phyloP scores from a whole-genome alignment of 2,329 filamentous ascomycete species.

The Colletotrichum nymphaeae region DNA sequence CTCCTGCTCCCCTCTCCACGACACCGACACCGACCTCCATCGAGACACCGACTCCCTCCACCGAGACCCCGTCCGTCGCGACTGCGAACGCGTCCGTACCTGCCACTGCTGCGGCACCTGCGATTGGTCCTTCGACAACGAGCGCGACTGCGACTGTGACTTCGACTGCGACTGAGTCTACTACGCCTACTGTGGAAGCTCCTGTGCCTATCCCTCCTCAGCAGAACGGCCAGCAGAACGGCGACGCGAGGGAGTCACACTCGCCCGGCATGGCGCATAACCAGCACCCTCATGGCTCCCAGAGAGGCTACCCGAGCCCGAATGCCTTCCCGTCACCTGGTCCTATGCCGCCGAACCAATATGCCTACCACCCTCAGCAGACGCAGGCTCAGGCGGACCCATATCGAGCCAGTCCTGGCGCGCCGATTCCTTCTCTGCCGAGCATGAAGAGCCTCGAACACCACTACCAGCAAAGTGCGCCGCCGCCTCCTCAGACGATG shows the following conservation, averaged over 20 bases:
- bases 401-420: constrained; percentile 47
- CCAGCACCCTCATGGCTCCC: constrained; percentile 34
- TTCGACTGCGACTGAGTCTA: constrained; percentile 3
- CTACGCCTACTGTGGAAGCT: not conserved
- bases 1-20: not conserved
- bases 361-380: constrained; percentile 37
- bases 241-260: constrained; percentile 36
- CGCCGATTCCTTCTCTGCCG: constrained; percentile 50
- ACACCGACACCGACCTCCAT: constrained; percentile 20
- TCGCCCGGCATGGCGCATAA: constrained; percentile 39
- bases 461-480: constrained; percentile 42
- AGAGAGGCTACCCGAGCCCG: constrained; percentile 37
- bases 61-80: constrained; percentile 21
- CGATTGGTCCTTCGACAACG: not conserved
- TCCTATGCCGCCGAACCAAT: constrained; percentile 23
- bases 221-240: constrained; percentile 31
- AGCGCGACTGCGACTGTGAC: not conserved
- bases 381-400: constrained; percentile 44
- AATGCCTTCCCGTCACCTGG: constrained; percentile 29
- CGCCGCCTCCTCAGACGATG: constrained; percentile 46
- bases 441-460: constrained; percentile 57
- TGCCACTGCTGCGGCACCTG: not conserved
- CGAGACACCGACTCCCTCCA: constrained; percentile 21
- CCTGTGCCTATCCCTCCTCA: not conserved
- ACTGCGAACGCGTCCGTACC: constrained; percentile 15